These are phyloP conservation scores for Sonneratia caseolaris DNA, from an alignment of 345 rosid genomes.

Conservation along the genomic window DNA sequence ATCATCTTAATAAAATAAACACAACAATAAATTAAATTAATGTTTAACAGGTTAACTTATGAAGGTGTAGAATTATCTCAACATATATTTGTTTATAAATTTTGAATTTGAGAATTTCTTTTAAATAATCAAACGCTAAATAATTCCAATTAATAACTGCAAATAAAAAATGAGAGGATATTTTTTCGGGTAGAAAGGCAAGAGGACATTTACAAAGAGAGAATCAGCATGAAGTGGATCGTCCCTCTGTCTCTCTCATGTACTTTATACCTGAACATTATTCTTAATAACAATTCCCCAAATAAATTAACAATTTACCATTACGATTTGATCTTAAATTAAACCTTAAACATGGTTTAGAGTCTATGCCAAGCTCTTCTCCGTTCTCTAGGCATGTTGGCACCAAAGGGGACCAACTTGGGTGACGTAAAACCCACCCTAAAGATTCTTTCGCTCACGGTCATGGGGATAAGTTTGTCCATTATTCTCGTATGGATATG, in stretches of 20 bases:
- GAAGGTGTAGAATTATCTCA: no score
- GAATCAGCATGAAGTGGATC: constrained; percentile 11
- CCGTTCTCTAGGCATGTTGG: constrained; percentile 41
- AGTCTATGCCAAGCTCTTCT: constrained; percentile 1
- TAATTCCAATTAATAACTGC: no score
- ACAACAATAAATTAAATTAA: no score
- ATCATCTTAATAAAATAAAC: no score
- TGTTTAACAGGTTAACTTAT: no score
- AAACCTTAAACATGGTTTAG: background rate
- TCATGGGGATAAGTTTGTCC: background rate
- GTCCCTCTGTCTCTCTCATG: constrained; percentile 9
- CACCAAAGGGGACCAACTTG: constrained; percentile 24
- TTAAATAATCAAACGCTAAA: no score
- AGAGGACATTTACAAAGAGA: background rate
- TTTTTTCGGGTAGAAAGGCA: no score
- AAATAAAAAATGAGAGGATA: no score
- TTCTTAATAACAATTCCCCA: background rate
- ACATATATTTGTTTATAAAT: no score
- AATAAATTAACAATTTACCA: background rate
- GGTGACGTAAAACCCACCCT: constrained; percentile 21
- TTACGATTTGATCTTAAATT: background rate
- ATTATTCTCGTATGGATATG: background rate
- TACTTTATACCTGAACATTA: constrained; percentile 2
- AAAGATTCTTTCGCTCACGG: constrained; percentile 28
- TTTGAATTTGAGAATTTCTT: no score